Conservation (phyloP, 2,329 filamentous ascomycete species). For the Rhytidhysteron rufulum region DNA sequence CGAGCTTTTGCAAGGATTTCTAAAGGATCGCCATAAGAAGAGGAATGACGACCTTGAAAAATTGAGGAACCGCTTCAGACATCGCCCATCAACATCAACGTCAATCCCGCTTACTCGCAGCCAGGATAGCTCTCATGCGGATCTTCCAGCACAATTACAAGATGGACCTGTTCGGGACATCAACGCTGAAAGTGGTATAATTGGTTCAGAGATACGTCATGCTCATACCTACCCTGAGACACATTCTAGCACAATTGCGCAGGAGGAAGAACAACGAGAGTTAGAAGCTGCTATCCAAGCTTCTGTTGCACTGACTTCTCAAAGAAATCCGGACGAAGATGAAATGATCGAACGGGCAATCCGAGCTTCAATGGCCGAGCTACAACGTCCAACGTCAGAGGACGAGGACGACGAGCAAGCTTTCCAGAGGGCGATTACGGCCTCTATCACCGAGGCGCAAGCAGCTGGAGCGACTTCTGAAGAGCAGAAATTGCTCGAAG, state of each 20-base stretch:
- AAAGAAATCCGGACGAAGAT: slow-evolving; percentile 67
- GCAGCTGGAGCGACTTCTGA: slow-evolving; percentile 27
- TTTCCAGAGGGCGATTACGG: slow-evolving; percentile 48
- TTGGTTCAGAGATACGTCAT: slow-evolving; percentile 12
- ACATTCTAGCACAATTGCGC: slow-evolving; percentile 4
- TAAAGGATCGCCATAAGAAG: slow-evolving; percentile 31
- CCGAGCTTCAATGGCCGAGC: slow-evolving; percentile 63
- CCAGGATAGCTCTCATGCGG: slow-evolving; percentile 13
- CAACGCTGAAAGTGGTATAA: slow-evolving; percentile 13
- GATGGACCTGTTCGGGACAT: slow-evolving; percentile 6
- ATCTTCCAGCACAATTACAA: slow-evolving; percentile 8
- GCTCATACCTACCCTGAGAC: slow-evolving; percentile 21
- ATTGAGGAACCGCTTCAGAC: slow-evolving; percentile 3
- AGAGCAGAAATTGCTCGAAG: slow-evolving; percentile 41
- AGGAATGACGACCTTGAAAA: slow-evolving; percentile 32
- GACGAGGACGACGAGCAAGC: slow-evolving; percentile 44
- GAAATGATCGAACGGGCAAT: slow-evolving; percentile 69
- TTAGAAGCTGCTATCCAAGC: slow-evolving; percentile 68
- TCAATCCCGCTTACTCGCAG: slow-evolving; percentile 11
- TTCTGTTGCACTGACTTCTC: slow-evolving; percentile 63
- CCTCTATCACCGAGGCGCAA: slow-evolving; percentile 45
- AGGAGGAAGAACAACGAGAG: slow-evolving; percentile 47
- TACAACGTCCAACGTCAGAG: slow-evolving; percentile 36
- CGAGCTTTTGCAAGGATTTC: slow-evolving; percentile 46
- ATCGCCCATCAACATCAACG: slow-evolving; percentile 4